Evolutionary conservation across 202 grass and related monocot species (phyloP).

Genomic region (Schoenoplectus tabernaemontani): DNA sequence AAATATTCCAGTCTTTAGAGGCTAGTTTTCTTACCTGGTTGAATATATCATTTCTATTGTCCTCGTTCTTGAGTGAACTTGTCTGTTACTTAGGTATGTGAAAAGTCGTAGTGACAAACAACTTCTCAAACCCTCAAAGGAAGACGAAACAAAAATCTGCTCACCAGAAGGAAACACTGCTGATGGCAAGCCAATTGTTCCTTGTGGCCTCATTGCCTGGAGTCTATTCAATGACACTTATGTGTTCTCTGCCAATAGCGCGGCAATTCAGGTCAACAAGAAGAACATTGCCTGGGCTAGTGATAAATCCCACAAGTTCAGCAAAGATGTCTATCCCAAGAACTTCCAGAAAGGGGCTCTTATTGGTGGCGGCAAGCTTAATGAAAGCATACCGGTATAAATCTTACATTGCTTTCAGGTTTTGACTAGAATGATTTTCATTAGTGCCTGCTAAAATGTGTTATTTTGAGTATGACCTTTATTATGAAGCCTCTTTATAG

Average conservation of each 20-base stretch:
- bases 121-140: constrained; percentile 37
- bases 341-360: constrained; percentile 77
- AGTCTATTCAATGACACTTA: constrained; percentile 93
- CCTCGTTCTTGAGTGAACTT: background rate
- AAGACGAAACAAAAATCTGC: constrained; percentile 40
- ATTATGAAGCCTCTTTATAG: background rate
- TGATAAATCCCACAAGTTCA: constrained; percentile 63
- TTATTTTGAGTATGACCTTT: background rate
- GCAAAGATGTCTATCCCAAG: constrained; percentile 79
- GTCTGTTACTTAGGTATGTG: constrained; percentile 53
- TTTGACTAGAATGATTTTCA: background rate
- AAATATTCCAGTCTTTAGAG: background rate
- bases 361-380: constrained; percentile 68
- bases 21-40: background rate
- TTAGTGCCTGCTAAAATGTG: background rate
- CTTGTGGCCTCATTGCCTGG: constrained; percentile 91
- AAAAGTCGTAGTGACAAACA: constrained; percentile 92
- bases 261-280: constrained; percentile 56
- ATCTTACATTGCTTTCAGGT: constrained; percentile 12
- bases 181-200: constrained; percentile 56
- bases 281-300: constrained; percentile 88
- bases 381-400: constrained; percentile 77
- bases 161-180: constrained; percentile 44
- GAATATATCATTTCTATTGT: background rate
- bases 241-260: constrained; percentile 40